phyloP scores from a whole-genome alignment of 495 filamentous ascomycete genomes.

The Aspergillus affinis region DNA sequence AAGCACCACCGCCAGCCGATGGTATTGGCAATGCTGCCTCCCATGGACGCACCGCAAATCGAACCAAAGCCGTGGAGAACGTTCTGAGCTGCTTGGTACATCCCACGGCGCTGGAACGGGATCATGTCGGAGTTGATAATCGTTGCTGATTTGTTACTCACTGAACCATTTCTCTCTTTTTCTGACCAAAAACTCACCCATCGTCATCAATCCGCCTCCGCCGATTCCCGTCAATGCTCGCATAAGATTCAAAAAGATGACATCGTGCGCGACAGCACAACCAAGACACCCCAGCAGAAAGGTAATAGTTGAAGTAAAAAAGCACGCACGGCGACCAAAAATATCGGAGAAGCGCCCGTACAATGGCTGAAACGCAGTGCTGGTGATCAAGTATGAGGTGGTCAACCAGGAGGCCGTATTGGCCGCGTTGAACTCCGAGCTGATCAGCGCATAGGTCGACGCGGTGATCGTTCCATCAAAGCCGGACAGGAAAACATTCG shows the following conservation, averaged over 20 bases:
- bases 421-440: constrained; percentile 67
- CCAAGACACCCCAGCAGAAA: constrained; percentile 47
- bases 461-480: constrained; percentile 69
- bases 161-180: neutral
- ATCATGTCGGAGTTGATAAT: constrained; percentile 69
- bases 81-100: constrained; percentile 66
- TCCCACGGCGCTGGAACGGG: constrained; percentile 59
- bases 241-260: constrained; percentile 72
- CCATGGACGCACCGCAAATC: constrained; percentile 65
- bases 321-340: constrained; percentile 42
- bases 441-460: constrained; percentile 64
- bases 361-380: constrained; percentile 59
- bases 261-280: constrained; percentile 48
- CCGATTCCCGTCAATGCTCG: constrained; percentile 72
- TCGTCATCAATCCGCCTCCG: constrained; percentile 60
- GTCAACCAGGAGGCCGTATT: constrained; percentile 65
- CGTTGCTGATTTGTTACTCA: constrained; percentile 44
- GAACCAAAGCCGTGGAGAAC: constrained; percentile 62
- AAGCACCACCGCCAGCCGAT: constrained; percentile 68
- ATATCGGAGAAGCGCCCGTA: constrained; percentile 49
- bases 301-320: constrained; percentile 43
- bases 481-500: constrained; percentile 64
- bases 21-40: constrained; percentile 62
- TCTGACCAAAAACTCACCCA: constrained; percentile 42
- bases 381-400: constrained; percentile 62